Percentiles rank a stretch among this genome's conserved stretches.
Evolutionary conservation across 228 moss, liverwort and hornwort genomes (phyloP).

Genomic region (Sphagnum magellanicum): DNA sequence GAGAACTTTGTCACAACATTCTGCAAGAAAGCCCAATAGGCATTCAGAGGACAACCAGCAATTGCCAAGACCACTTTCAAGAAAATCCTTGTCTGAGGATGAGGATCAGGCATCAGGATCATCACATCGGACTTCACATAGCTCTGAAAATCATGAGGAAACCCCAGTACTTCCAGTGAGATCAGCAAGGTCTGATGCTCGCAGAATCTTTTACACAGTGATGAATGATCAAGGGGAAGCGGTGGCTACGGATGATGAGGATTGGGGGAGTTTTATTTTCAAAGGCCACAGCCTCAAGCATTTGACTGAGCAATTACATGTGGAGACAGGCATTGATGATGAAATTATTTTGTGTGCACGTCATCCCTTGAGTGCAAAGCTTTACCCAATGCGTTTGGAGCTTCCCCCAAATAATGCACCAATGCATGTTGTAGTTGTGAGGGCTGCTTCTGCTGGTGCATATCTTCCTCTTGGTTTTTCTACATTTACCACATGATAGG

Average conservation of each 20-base stretch:
- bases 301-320: constrained; percentile 47
- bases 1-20: no score
- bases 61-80: no score
- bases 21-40: no score
- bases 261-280: constrained; percentile 62
- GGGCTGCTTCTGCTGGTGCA: constrained; percentile 43
- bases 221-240: constrained; percentile 59
- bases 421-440: constrained; percentile 70
- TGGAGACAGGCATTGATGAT: constrained; percentile 58
- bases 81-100: no score
- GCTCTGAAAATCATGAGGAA: no score
- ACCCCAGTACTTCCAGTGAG: no score
- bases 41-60: no score
- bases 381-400: constrained; percentile 62
- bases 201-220: constrained; percentile 67
- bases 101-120: no score
- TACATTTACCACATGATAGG: neutral
- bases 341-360: constrained; percentile 71
- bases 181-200: constrained; percentile 16
- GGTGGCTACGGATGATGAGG: constrained; percentile 44
- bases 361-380: constrained; percentile 44
- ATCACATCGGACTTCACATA: no score
- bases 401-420: constrained; percentile 80
- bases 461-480: constrained; percentile 5
- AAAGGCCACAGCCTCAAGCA: constrained; percentile 58